Evolutionary conservation across 768 basidiomycete genomes (phyloP).

Genomic region (Terana coerulea): DNA sequence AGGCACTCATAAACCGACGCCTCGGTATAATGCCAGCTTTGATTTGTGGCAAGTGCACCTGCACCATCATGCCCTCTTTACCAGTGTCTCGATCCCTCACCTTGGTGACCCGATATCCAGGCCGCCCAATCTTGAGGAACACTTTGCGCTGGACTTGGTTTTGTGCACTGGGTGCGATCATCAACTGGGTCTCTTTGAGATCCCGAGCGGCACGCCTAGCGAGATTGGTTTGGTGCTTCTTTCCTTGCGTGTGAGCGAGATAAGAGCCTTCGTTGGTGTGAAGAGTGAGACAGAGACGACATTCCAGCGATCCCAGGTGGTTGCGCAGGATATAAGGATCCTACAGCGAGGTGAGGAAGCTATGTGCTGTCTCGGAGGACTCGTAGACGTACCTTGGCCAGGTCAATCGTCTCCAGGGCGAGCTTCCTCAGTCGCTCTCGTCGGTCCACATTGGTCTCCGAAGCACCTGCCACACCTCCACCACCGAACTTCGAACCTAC

Average conservation of each 20-base stretch:
- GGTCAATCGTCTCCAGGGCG: conserved; percentile 94
- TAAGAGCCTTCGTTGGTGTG: conserved; percentile 99
- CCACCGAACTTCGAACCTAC: conserved; percentile 96
- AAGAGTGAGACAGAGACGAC: conserved; percentile 93
- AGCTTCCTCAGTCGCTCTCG: conserved; percentile 93
- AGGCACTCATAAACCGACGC: conserved; percentile 93
- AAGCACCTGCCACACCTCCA: conserved; percentile 92
- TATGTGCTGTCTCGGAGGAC: not conserved
- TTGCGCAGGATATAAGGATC: conserved; percentile 99
- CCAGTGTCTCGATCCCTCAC: conserved; percentile 87
- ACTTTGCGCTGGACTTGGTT: conserved; percentile 84
- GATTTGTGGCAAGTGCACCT: conserved; percentile 93
- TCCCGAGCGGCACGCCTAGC: conserved; percentile 96
- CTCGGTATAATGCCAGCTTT: conserved; percentile 81
- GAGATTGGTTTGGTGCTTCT: conserved; percentile 98
- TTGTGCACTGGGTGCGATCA: conserved; percentile 74
- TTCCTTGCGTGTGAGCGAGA: conserved; percentile 98
- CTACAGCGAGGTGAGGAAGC: conserved; percentile 33
- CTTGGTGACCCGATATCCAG: conserved; percentile 95
- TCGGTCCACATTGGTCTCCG: conserved; percentile 93
- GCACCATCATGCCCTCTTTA: conserved; percentile 96
- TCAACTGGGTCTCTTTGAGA: conserved; percentile 89
- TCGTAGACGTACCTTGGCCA: conserved; percentile 72
- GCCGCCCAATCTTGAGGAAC: conserved; percentile 95
- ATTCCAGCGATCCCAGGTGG: conserved; percentile 97